Base-by-base conservation (phyloP, 2,329 filamentous ascomycete species). In the Graphilbum ipis-grandicollis region DNA sequence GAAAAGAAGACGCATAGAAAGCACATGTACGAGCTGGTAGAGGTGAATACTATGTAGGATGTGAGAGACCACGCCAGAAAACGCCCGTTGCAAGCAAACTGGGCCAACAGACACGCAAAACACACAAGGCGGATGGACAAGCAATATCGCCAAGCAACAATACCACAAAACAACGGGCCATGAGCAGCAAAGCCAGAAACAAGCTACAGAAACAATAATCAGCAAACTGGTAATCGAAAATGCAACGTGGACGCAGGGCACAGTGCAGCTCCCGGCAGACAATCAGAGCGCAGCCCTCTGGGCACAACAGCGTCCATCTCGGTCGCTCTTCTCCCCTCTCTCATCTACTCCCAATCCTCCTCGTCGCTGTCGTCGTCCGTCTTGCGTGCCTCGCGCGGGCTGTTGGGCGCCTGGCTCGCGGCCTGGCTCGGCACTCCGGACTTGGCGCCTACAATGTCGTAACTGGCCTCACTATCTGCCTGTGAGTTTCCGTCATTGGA, bases 401-500 rank as follows among this genome's bases (percentile, higher is more conserved):
- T 75, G 52, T 59, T 71, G 19, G 84, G 79, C 15, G 84, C 78
- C 45, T 81, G 79, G 54, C 82, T 93, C 28, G 77, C 74, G 15
- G 84, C 78, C 45, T 81, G 79, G 54, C 82, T 93, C 28, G 77
- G 74, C 32, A 73, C 71, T 34, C 80, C 81, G 36, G 80, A 86
- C 33, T 74, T 65, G 6, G 78, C 76, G 8, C 80, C 79, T 33
- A 98, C 84, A 25, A 98, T 68, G 54, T 98, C 90, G 55, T 98
- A 98, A 59, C 85, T 93, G 15, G 83, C 83, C 48, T 98, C 90
- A 53, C 88, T 94, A 49, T 90, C 90, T 8, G 85, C 75, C 47
- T 90, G 81, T 19, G 82, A 92, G 54, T 88, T 85, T 54, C 85
- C 79, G 50, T 93, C 85, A 49, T 92, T 79, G 19, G 85, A 92